Conservation (phyloP, 2,329 filamentous ascomycete species). For the Cladosporium oxysporum region DNA sequence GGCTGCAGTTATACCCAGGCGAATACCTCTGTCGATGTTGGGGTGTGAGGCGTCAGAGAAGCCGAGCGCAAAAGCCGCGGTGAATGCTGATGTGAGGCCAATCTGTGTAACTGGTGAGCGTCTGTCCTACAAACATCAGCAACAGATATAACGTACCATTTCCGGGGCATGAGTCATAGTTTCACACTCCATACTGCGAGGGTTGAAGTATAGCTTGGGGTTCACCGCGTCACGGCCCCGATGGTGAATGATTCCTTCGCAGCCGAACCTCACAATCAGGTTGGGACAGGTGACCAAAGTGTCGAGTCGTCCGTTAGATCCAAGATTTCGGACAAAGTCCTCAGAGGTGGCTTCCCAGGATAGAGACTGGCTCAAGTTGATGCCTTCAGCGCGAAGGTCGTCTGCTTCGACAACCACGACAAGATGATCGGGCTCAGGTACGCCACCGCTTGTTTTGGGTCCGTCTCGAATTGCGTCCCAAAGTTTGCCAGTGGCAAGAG, state of each 20-base stretch:
- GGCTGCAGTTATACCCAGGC: conserved; percentile 34
- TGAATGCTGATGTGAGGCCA: conserved; percentile 36
- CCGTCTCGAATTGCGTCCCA: conserved; percentile 39
- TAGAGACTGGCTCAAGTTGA: conserved; percentile 35
- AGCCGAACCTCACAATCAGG: conserved; percentile 38
- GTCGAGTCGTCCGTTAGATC: conserved; percentile 37
- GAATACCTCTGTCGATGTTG: conserved; percentile 33
- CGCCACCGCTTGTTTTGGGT: conserved; percentile 33
- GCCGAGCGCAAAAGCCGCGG: conserved; percentile 37
- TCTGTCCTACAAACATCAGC: neutral
- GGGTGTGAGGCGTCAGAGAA: conserved; percentile 33
- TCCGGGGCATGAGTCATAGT: conserved; percentile 11
- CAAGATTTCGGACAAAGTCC: conserved; percentile 39
- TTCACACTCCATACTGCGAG: conserved; percentile 30
- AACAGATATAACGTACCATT: conserved; percentile 14
- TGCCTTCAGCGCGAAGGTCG: conserved; percentile 38
- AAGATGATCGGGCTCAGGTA: conserved; percentile 36
- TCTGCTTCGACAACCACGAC: conserved; percentile 39
- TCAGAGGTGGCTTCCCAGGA: conserved; percentile 39
- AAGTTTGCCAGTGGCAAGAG: conserved; percentile 35
- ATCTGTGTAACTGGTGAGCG: conserved; percentile 23
- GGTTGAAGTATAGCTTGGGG: conserved; percentile 37
- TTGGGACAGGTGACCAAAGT: conserved; percentile 40
- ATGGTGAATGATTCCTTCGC: conserved; percentile 38
- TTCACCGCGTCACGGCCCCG: conserved; percentile 38